Conservation (phyloP, 108 stramenopile species). For the Bacterosira constricta region DNA sequence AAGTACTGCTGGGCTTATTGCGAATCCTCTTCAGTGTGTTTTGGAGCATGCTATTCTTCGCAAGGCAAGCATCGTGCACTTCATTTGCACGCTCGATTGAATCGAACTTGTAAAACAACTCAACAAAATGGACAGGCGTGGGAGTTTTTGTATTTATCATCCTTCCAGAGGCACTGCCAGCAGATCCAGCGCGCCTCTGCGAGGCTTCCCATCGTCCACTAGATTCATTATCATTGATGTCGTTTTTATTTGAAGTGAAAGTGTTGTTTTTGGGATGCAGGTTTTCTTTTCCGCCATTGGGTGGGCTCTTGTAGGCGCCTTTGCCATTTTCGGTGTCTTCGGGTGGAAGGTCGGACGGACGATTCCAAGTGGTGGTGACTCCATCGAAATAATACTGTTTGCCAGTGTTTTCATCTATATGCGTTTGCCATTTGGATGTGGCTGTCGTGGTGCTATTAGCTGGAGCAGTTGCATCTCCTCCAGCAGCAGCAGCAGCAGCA, state of each 20-base stretch:
- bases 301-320: too few species aligned
- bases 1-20: not conserved
- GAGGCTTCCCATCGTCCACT: too few species aligned
- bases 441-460: not conserved
- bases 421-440: constrained; percentile 57
- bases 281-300: too few species aligned
- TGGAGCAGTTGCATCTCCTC: not conserved
- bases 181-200: not conserved
- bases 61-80: not conserved
- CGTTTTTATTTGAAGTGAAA: not conserved
- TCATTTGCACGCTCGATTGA: not conserved
- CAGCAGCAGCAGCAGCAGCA: constrained; percentile 13
- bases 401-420: constrained; percentile 60
- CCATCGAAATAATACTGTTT: constrained; percentile 83
- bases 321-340: constrained; percentile 10
- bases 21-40: not conserved
- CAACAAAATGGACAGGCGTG: not conserved
- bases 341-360: constrained; percentile 50
- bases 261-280: not conserved
- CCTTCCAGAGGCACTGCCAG: not conserved
- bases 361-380: constrained; percentile 73
- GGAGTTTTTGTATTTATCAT: not conserved
- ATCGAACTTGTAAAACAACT: not conserved
- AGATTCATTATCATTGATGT: not conserved
- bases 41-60: not conserved